Percentiles rank a stretch among this genome's conserved stretches.
phyloP scores from a whole-genome alignment of 1,139 yeast species.

The Tardiomyces blankii region DNA sequence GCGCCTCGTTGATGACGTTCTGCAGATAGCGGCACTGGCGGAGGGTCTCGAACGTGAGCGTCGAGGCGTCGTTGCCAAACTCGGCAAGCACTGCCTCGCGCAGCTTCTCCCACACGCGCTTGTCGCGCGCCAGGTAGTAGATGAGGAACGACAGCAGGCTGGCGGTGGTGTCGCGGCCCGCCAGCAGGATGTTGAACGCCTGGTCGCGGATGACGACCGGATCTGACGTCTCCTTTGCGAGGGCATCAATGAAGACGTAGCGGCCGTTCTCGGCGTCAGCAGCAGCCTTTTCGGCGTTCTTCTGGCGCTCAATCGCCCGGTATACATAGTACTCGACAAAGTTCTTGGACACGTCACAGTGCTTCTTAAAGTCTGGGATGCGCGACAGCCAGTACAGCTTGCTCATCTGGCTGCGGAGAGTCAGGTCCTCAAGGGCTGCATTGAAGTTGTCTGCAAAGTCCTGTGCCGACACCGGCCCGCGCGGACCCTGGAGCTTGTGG shows the following conservation, averaged over 20 bases:
- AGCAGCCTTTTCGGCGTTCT: conserved; percentile 7
- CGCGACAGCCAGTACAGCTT: conserved; percentile 25
- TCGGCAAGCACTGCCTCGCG: conserved; percentile 26
- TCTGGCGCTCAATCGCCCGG: conserved; percentile 16
- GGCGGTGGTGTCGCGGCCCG: conserved; percentile 39
- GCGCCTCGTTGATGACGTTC: conserved; percentile 16
- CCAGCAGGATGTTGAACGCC: conserved; percentile 35
- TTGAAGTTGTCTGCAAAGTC: conserved; percentile 32
- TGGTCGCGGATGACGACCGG: conserved; percentile 36
- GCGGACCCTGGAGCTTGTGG: conserved; percentile 13
- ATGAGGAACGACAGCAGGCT: conserved; percentile 33
- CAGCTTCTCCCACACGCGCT: conserved; percentile 30
- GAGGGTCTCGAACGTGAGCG: conserved; percentile 35
- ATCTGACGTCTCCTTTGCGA: conserved; percentile 35
- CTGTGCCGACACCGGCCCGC: conserved; percentile 16
- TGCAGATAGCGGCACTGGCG: conserved; percentile 36
- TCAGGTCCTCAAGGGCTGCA: conserved; percentile 26
- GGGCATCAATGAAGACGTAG: conserved; percentile 36
- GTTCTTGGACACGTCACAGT: conserved; percentile 12
- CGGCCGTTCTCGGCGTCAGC: conserved; percentile 6
- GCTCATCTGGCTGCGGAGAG: conserved; percentile 27
- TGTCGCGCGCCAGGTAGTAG: conserved; percentile 34
- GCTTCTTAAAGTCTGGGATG: conserved; percentile 20
- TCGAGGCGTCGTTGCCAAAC: conserved; percentile 14
- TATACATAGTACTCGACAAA: conserved; percentile 23